Evolutionary conservation across 176 grass and related monocot genomes (phyloP).

Genomic region (Oropetium thomaeum): DNA sequence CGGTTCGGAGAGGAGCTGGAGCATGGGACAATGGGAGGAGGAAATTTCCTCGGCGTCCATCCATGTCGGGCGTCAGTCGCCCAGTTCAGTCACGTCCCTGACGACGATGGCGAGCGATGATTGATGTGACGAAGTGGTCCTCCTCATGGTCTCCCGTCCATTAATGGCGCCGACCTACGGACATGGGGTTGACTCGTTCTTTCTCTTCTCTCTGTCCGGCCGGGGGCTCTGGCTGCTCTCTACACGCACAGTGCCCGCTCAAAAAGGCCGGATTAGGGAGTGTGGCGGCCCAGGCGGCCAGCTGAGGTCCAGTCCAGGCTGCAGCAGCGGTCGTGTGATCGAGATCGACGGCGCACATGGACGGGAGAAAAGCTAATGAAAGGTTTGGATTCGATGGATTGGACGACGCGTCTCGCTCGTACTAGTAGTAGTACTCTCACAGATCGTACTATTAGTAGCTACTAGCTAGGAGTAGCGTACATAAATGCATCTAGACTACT

Average conservation of each 20-base stretch:
- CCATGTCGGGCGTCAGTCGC: not conserved
- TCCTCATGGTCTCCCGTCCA: too few species aligned
- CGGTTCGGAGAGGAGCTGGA: too few species aligned
- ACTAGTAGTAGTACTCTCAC: too few species aligned
- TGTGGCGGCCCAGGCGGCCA: too few species aligned
- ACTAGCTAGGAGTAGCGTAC: not conserved
- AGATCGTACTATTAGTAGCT: too few species aligned
- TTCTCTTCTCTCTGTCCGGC: not conserved
- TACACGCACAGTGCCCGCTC: not conserved
- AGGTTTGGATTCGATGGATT: too few species aligned
- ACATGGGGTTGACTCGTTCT: slow-evolving; percentile 18
- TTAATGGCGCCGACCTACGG: not conserved
- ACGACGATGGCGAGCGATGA: not conserved
- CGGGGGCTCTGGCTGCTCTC: not conserved
- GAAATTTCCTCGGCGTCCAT: not conserved
- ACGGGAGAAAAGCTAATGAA: too few species aligned
- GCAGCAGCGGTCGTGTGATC: too few species aligned
- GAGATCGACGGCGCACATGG: too few species aligned
- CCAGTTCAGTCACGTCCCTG: not conserved
- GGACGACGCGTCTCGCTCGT: too few species aligned
- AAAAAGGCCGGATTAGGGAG: not conserved
- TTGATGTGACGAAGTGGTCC: not conserved
- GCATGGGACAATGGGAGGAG: not conserved
- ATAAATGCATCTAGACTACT: not conserved
- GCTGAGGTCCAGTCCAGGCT: not conserved